Base-by-base conservation (phyloP, 108 stramenopile genomes). In the Nannochloropsis salina region DNA sequence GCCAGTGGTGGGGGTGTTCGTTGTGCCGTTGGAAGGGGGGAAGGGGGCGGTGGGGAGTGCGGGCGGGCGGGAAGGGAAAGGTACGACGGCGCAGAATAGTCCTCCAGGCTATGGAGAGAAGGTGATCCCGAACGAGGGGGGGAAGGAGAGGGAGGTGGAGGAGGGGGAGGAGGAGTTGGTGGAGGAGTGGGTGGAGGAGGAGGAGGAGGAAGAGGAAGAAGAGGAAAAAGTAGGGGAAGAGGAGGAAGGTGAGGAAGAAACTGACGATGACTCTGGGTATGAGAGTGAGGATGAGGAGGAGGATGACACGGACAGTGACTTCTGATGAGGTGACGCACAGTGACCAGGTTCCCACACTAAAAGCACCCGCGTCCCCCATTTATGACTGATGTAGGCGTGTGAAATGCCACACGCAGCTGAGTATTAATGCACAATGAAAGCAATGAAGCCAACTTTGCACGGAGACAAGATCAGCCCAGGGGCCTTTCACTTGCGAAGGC, bases 1-100 rank as follows among this genome's bases (percentile, higher is more conserved):
- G 2, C 88, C 88, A 51, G 88, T 89, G 22, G 82, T 45, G 21
- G 88, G 85, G 6, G 81, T 41, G n/a, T 89, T 85, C 61, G 51
- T 15, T 22, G 88, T 88, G 45, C 44, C n/a, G 21, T 80, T 88
- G 84, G 51, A 45, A 11, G 84, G 81, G 11, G 61, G n/a, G n/a
- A 2, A 74, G 61, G 61, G 31, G 31, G 31, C 31, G 31, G 31
- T 31, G 31, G 31, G 31, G 31, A 31, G 31, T 31, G 31, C 31
- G 31, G 31, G 31, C 31, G 31, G 31, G 31, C 31, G 31, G 31
- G 31, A 31, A 31, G 31, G 31, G 31, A 31, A 31, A 31, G 31
- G 1, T 1, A 31, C 31, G 31, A 31, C 0, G 31, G 31, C 31
- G 31, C 31, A 31, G 31, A 31, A 31, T 31, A 31, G 31, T 31